Conservation (phyloP, 495 filamentous ascomycete genomes). For the Podospora pseudopauciseta region DNA sequence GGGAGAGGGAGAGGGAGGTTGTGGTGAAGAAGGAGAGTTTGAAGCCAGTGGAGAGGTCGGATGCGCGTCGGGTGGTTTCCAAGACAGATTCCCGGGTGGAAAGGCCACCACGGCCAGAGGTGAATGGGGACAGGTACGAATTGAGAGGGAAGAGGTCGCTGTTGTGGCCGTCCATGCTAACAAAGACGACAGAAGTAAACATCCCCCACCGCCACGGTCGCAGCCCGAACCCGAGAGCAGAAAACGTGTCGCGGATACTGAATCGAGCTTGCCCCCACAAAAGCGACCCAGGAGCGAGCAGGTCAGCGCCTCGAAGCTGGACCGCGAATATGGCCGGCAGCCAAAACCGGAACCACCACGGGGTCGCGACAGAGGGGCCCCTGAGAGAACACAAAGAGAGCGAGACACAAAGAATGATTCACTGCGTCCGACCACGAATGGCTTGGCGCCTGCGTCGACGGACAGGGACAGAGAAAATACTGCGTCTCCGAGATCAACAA, state of each 20-base stretch:
- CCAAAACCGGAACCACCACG: constrained; percentile 27
- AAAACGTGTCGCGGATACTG: constrained; percentile 38
- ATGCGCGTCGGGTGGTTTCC: constrained; percentile 13
- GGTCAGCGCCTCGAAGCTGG: constrained; percentile 24
- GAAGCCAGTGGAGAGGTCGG: constrained; percentile 29
- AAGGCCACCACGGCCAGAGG: constrained; percentile 24
- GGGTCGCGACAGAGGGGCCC: constrained; percentile 17
- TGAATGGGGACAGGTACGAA: constrained; percentile 33
- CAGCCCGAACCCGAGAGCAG: constrained; percentile 35
- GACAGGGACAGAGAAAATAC: constrained; percentile 33
- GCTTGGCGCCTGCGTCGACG: constrained; percentile 24
- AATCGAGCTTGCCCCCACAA: constrained; percentile 31
- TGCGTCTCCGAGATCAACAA: constrained; percentile 37
- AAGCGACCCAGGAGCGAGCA: constrained; percentile 42
- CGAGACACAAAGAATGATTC: constrained; percentile 20
- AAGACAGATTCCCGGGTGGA: constrained; percentile 17
- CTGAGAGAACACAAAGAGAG: constrained; percentile 29
- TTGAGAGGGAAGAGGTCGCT: neutral
- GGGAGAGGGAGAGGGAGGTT: constrained; percentile 5
- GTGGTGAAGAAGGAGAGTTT: constrained; percentile 13
- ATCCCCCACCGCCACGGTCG: constrained; percentile 15
- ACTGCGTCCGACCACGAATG: constrained; percentile 34
- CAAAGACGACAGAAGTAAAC: constrained; percentile 18
- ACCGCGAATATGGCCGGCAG: constrained; percentile 19
- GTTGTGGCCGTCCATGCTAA: constrained; percentile 17